phyloP scores from a whole-genome alignment of 1,139 yeast species.

The Chernovozyma sophiae-reginae region DNA sequence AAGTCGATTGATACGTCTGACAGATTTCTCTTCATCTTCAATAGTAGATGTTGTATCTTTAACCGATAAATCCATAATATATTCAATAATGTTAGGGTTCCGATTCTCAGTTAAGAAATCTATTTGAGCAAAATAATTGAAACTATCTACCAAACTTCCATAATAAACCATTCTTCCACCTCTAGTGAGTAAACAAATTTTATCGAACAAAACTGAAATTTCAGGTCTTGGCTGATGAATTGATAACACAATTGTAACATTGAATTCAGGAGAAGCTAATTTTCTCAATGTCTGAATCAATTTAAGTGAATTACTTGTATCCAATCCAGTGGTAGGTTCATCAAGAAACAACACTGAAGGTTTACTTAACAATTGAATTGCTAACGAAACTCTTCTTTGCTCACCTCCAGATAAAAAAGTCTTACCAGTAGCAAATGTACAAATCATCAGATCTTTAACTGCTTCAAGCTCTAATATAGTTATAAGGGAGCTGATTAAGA shows the following conservation, averaged over 20 bases:
- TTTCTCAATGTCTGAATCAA: conserved; percentile 61
- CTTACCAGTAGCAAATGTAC: conserved; percentile 38
- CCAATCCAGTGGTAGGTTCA: conserved; percentile 89
- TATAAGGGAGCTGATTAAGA: conserved; percentile 56
- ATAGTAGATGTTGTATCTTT: conserved; percentile 49
- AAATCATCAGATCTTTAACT: conserved; percentile 54
- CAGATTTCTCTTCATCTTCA: conserved; percentile 41
- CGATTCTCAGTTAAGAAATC: conserved; percentile 26
- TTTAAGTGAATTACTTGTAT: conserved; percentile 69
- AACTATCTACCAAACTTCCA: conserved; percentile 47
- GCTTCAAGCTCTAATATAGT: conserved; percentile 59
- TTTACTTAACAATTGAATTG: conserved; percentile 69
- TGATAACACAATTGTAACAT: conserved; percentile 69
- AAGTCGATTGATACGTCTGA: conserved; percentile 41
- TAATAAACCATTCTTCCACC: conserved; percentile 63
- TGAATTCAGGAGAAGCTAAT: conserved; percentile 44
- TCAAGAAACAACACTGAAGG: conserved; percentile 78
- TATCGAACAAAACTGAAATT: conserved; percentile 62
- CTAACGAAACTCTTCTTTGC: conserved; percentile 71
- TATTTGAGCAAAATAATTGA: conserved; percentile 45
- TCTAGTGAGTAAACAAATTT: conserved; percentile 63
- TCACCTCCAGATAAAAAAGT: conserved; percentile 80
- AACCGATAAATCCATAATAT: conserved; percentile 65
- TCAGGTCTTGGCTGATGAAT: conserved; percentile 87
- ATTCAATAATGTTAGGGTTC: conserved; percentile 44